These are phyloP conservation scores for Castanea crenata DNA, from an alignment of 306 rosid species.

Conservation along the genomic window DNA sequence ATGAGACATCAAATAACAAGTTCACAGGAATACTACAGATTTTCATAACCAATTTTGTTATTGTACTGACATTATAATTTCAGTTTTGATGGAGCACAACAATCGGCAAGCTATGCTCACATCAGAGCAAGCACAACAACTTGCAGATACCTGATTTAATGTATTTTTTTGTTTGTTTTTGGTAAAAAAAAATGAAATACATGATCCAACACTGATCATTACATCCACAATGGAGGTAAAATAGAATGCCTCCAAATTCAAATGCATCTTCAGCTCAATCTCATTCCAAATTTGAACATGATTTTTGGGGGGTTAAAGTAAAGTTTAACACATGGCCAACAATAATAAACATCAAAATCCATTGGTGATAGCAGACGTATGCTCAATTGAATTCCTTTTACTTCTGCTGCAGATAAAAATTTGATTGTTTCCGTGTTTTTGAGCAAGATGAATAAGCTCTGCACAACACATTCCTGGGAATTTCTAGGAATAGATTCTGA, in stretches of 20 bases:
- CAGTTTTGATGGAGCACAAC: conserved; percentile 44
- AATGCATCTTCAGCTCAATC: not conserved
- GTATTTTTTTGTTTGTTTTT: not conserved
- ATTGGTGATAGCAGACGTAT: not conserved
- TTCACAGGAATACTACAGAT: too few species aligned
- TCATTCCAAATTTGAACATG: not conserved
- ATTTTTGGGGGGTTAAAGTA: not conserved
- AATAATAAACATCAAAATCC: too few species aligned
- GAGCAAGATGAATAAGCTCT: conserved; percentile 56
- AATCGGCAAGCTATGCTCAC: conserved; percentile 55
- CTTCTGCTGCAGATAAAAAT: conserved; percentile 42
- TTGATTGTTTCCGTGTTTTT: conserved; percentile 56
- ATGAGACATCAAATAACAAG: too few species aligned
- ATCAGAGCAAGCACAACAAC: conserved; percentile 50
- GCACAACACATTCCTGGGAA: conserved; percentile 73
- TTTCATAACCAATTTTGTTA: not conserved
- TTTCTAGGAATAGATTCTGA: conserved; percentile 49
- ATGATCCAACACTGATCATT: not conserved
- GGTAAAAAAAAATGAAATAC: not conserved
- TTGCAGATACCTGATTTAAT: conserved; percentile 39
- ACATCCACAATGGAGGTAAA: not conserved
- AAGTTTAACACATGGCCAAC: too few species aligned
- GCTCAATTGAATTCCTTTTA: conserved; percentile 4
- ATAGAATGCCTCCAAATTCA: not conserved
- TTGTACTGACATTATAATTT: not conserved